Evolutionary conservation across 768 basidiomycete genomes (phyloP).

Genomic region (Scleroderma citrinum): DNA sequence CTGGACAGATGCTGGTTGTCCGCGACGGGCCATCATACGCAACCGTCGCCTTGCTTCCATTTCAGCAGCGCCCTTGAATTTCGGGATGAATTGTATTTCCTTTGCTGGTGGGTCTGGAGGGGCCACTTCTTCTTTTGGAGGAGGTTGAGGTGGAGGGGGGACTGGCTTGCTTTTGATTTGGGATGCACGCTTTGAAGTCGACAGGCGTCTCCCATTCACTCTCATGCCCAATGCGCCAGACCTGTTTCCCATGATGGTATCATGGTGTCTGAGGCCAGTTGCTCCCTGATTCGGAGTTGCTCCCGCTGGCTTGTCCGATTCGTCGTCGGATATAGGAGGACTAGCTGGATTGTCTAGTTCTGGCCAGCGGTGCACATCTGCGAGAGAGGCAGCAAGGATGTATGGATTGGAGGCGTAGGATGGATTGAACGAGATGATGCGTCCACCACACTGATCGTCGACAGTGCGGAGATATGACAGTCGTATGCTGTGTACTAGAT

Average conservation of each 20-base stretch:
- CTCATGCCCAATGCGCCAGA: slow-evolving; percentile 74
- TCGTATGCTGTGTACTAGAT: slow-evolving; percentile 79
- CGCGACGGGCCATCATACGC: slow-evolving; percentile 59
- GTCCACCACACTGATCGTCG: slow-evolving; percentile 78
- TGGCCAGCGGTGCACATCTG: slow-evolving; percentile 79
- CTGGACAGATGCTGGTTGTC: slow-evolving; percentile 26
- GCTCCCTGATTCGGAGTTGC: slow-evolving; percentile 38
- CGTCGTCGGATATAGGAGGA: slow-evolving; percentile 70
- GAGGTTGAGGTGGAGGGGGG: slow-evolving; percentile 4
- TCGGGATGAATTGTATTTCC: slow-evolving; percentile 61
- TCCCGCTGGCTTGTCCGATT: slow-evolving; percentile 36
- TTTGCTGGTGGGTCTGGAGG: slow-evolving; percentile 38
- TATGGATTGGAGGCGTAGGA: slow-evolving; percentile 79
- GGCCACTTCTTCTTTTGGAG: slow-evolving; percentile 9
- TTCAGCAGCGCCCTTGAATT: slow-evolving; percentile 79
- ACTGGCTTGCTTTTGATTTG: slow-evolving; percentile 5
- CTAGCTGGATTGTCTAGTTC: slow-evolving; percentile 69
- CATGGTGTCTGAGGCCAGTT: slow-evolving; percentile 68
- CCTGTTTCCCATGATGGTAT: slow-evolving; percentile 78
- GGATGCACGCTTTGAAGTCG: slow-evolving; percentile 47
- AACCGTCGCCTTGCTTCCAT: slow-evolving; percentile 70
- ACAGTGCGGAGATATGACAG: slow-evolving; percentile 84
- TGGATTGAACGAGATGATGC: slow-evolving; percentile 76
- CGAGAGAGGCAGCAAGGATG: slow-evolving; percentile 70
- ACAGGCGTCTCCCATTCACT: slow-evolving; percentile 57